phyloP scores from a whole-genome alignment of 495 filamentous ascomycete genomes.

The Penicillium bovifimosum region DNA sequence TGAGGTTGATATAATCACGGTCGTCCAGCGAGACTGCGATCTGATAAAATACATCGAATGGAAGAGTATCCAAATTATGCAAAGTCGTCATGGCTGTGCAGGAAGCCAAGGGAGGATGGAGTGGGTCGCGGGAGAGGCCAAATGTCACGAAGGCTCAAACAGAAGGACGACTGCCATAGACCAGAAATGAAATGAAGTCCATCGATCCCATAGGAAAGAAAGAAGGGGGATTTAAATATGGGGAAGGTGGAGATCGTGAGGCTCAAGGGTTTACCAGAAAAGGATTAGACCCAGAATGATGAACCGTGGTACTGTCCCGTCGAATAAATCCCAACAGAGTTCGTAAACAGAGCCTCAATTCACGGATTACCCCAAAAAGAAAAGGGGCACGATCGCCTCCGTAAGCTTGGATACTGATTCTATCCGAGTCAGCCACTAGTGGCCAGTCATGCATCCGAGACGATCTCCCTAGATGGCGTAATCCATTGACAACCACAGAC shows the following conservation, averaged over 20 bases:
- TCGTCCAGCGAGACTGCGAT: constrained; percentile 45
- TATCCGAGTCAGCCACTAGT: neutral
- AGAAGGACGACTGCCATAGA: neutral
- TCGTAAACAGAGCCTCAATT: neutral
- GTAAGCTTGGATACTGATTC: too few relatives aligned
- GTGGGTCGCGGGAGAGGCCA: neutral
- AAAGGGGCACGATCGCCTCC: neutral
- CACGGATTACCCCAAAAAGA: neutral
- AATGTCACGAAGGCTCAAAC: neutral
- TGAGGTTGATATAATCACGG: constrained; percentile 37
- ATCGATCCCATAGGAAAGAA: neutral
- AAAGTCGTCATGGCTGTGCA: constrained; percentile 17
- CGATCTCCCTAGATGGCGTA: neutral
- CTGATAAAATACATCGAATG: constrained; percentile 60
- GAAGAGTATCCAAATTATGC: constrained; percentile 40
- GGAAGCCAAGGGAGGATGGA: neutral
- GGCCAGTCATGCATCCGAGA: neutral
- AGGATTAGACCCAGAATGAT: neutral
- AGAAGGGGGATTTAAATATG: neutral
- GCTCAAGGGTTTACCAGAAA: neutral
- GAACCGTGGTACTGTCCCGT: neutral
- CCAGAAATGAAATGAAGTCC: neutral
- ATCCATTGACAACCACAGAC: neutral
- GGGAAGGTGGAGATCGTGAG: neutral
- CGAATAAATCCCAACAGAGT: neutral